phyloP scores from a whole-genome alignment of 495 filamentous ascomycete species.

The Hypoxylon subgilvum region DNA sequence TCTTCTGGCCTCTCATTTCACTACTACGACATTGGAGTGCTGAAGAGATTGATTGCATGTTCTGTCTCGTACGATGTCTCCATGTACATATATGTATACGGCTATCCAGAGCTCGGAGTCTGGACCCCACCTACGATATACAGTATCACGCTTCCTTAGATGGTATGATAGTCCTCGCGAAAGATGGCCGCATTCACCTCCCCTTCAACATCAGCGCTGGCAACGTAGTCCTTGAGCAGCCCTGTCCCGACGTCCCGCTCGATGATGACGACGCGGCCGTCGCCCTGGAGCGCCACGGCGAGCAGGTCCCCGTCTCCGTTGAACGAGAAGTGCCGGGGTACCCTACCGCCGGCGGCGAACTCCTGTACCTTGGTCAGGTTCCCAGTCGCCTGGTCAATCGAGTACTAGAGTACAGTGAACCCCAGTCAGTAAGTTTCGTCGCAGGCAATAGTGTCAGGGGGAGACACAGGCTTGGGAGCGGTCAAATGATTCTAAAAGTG shows the following conservation, averaged over 20 bases:
- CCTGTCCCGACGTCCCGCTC: conserved; percentile 62
- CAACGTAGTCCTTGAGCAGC: conserved; percentile 58
- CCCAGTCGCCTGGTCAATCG: conserved; percentile 56
- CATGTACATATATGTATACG: conserved; percentile 1
- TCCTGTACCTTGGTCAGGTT: conserved; percentile 56
- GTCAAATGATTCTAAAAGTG: neutral
- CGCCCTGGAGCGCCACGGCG: conserved; percentile 67
- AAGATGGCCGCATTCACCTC: conserved; percentile 66
- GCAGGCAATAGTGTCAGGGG: neutral
- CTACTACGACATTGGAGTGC: too few species aligned
- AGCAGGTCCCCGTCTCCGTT: conserved; percentile 66
- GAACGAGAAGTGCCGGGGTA: conserved; percentile 70
- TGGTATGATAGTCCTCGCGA: conserved; percentile 54
- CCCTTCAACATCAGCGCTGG: conserved; percentile 55
- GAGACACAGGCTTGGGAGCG: neutral
- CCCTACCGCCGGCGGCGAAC: conserved; percentile 61
- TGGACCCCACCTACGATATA: neutral
- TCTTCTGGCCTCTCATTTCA: too few species aligned
- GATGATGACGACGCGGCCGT: conserved; percentile 65
- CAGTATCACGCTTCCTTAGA: neutral
- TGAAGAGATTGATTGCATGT: too few species aligned
- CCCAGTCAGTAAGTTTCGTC: conserved; percentile 25
- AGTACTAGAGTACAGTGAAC: conserved; percentile 38
- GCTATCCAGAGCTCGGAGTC: conserved; percentile 12
- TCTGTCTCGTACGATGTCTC: conserved; percentile 18